Evolutionary conservation across 805 yeast genomes (phyloP), one percentile per base, ranked within the genome.

Genomic region (Metschnikowia picachoensis): DNA sequence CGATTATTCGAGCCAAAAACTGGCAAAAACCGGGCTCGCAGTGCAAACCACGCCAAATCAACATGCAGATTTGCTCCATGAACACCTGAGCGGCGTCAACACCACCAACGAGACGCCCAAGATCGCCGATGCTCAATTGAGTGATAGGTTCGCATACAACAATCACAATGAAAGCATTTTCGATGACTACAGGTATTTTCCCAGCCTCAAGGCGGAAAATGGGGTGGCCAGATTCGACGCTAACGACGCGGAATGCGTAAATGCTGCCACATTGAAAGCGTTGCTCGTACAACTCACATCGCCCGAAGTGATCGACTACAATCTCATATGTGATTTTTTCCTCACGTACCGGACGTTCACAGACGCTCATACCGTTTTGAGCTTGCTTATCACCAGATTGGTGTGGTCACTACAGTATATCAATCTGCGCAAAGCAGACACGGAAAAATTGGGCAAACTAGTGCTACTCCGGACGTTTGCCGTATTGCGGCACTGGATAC

Each of bases 391-490:
- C 20, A 73, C 83, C 20, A 73, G 97, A 43, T 68, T 89, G 32
- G 72, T 79, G 10, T 88, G 96, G 96, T 79, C 89, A 20, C 64
- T 86, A 25, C 75, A 73, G 48, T 68, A 70, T 50, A 64, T 69
- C 45, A 62, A 61, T 43, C 60, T 66, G 3, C 49, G 55, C 27
- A 49, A 51, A 20, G 59, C 56, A n/a, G 57, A 60, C 25, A 58
- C 62, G 25, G 50, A 53, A 8, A 60, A 73, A 49, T 59, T 76
- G 3, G 95, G 95, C 1, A 77, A 82, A 48, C 70, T 85, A 37
- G 83, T 85, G 2, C 70, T 87, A 11, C 76, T 91, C 32, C 74
- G 98, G 57, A 84, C 95, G 0, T 92, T 91, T 68, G 96, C 88
- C 27, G 82, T 86, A 28, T 56, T 94, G 36, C 78, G 97, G 58